Evolutionary conservation across 1,284 basidiomycete species (phyloP), one percentile per base, ranked within the genome.

Genomic region (Cutaneotrichosporon dermatis): DNA sequence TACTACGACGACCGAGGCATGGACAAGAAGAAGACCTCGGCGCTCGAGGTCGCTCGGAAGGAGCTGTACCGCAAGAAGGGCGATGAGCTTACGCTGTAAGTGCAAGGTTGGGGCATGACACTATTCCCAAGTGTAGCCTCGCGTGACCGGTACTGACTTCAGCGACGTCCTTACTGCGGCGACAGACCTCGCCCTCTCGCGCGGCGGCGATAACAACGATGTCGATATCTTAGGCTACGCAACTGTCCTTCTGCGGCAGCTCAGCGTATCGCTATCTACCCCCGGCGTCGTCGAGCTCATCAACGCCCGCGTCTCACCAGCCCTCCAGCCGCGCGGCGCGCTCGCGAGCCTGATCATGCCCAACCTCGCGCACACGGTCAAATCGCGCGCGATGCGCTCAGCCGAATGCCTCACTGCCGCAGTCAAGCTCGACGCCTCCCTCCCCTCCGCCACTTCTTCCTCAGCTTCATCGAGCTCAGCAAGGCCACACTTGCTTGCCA

Each of bases 231-330:
- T 71, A 0, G 46, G 60, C 3, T 58, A 66, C 16, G 57, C 65
- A n/a, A 56, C 66, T 9, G 58, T 54, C 4, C 49, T 75, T 8
- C 58, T 71, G 36, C 67, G 71, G 10, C 72, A 72, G 54, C 57
- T 60, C 11, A 44, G 48, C 3, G 50, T 63, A 1, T 48, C 53
- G 12, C 59, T 51, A 37, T 16, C 53, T 3, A n/a, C 39, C 2
- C n/a, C 15, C 1, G 35, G 41, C 4, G 55, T 69, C 8, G 35
- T 63, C 33, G 65, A 63, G 33, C 46, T 62, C 0, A 58, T 65
- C 1, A 59, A 66, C 15, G 42, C 42, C 1, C 35, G 58, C 1
- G 42, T 74, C 10, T 61, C 57, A 0, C 66, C 69, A 2, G 59
- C 64, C 0, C 54, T 73, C 8, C 63, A 58, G 3, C 70, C 72